Evolutionary conservation across 1,284 basidiomycete species (phyloP).

Genomic region (Uromyces viciae-fabae): DNA sequence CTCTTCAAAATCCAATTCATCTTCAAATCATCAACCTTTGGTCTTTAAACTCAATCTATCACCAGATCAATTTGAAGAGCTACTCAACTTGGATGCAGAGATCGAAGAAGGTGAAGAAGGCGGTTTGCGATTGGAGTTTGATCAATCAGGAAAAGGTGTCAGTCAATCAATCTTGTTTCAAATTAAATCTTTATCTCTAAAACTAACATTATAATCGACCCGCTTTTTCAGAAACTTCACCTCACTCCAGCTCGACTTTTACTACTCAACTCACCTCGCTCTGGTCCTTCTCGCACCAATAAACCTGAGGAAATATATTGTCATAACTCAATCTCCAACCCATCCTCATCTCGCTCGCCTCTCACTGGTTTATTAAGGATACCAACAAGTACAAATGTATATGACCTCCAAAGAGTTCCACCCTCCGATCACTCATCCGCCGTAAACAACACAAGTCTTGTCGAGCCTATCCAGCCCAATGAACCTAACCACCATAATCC

Average conservation of each 20-base stretch:
- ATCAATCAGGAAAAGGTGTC: slow-evolving; percentile 32
- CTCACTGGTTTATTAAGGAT: slow-evolving; percentile 31
- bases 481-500: background rate
- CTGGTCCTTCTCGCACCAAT: slow-evolving; percentile 19
- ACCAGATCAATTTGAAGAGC: slow-evolving; percentile 28
- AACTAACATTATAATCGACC: background rate
- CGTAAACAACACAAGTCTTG: background rate
- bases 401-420: slow-evolving; percentile 17
- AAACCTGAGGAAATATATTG: slow-evolving; percentile 40
- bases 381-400: slow-evolving; percentile 20
- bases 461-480: background rate
- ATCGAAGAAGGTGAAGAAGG: slow-evolving; percentile 44
- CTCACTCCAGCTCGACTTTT: slow-evolving; percentile 21
- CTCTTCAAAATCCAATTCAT: background rate
- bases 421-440: background rate
- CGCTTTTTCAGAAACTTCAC: slow-evolving; percentile 12
- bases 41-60: slow-evolving; percentile 42
- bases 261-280: slow-evolving; percentile 30
- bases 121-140: slow-evolving; percentile 34
- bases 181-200: background rate
- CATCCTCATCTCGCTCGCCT: background rate
- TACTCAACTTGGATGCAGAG: slow-evolving; percentile 25
- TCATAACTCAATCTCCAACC: slow-evolving; percentile 1
- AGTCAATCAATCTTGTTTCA: background rate
- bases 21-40: background rate